Evolutionary conservation across 352 stramenopile species (phyloP).

Genomic region (Phytopythium vexans): DNA sequence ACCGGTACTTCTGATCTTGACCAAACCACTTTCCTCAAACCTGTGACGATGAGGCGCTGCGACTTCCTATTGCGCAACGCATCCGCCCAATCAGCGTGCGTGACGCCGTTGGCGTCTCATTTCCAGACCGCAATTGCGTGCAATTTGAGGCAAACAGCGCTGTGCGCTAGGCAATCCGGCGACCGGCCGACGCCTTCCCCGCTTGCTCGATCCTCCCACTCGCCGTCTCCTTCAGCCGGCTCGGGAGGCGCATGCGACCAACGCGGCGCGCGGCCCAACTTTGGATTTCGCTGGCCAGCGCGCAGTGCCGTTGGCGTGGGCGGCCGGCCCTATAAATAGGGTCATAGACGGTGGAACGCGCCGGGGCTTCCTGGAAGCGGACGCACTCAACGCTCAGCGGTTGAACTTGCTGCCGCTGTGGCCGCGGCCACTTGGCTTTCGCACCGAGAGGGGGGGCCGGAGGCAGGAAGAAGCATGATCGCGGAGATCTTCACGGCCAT

Average conservation of each 20-base stretch:
- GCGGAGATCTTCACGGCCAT: conserved; percentile 7
- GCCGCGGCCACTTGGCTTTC: no score
- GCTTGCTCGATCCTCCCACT: neutral
- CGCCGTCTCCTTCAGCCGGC: neutral
- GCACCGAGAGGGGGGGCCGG: no score
- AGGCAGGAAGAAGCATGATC: conserved; percentile 2
- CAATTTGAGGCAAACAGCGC: no score
- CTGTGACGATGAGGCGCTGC: conserved; percentile 6
- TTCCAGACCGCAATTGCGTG: no score
- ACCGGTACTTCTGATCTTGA: neutral
- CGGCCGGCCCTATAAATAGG: conserved; percentile 1
- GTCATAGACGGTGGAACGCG: neutral
- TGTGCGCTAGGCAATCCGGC: neutral
- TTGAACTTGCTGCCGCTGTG: no score
- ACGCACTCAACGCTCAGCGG: no score
- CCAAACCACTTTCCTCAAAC: neutral
- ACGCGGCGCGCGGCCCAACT: neutral
- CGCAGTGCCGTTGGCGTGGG: neutral
- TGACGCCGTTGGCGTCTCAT: neutral
- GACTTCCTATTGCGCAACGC: neutral
- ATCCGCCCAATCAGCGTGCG: conserved; percentile 4
- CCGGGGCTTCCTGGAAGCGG: neutral
- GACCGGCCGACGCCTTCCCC: neutral
- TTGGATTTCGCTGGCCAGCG: neutral
- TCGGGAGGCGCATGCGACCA: neutral